Evolutionary conservation across 2,329 filamentous ascomycete species (phyloP).

Genomic region (Chaetoscypha palmicola): DNA sequence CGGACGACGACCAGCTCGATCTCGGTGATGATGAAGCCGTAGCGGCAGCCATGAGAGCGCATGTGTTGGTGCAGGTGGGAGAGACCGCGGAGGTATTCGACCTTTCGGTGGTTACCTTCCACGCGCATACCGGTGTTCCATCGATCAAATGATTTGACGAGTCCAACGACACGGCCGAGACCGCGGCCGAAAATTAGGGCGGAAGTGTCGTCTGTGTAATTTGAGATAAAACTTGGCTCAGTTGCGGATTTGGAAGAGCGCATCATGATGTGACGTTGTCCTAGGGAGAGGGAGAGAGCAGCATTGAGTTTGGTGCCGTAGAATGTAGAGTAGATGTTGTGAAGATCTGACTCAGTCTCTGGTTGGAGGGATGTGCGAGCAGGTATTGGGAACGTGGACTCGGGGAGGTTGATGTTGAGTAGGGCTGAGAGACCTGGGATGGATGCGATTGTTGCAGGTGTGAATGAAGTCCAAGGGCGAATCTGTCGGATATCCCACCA

Average conservation of each 20-base stretch:
- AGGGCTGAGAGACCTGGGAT: slow-evolving; percentile 68
- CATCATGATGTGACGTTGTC: slow-evolving; percentile 48
- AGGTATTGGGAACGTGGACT: slow-evolving; percentile 49
- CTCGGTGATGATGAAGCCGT: slow-evolving; percentile 94
- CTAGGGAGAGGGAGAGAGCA: slow-evolving; percentile 69
- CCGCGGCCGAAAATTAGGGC: slow-evolving; percentile 40
- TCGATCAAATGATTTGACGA: slow-evolving; percentile 87
- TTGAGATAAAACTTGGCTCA: slow-evolving; percentile 39
- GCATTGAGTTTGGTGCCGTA: slow-evolving; percentile 85
- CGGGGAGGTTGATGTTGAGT: slow-evolving; percentile 61
- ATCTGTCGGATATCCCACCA: slow-evolving; percentile 96
- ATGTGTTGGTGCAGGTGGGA: slow-evolving; percentile 83
- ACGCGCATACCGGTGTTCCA: slow-evolving; percentile 95
- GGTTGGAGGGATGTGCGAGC: slow-evolving; percentile 51
- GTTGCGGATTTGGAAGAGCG: slow-evolving; percentile 25
- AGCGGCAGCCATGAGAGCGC: slow-evolving; percentile 88
- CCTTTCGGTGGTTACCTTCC: slow-evolving; percentile 75
- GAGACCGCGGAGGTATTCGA: slow-evolving; percentile 82
- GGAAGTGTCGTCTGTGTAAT: slow-evolving; percentile 45
- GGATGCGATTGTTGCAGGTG: slow-evolving; percentile 59
- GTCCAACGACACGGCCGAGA: slow-evolving; percentile 63
- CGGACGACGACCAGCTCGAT: slow-evolving; percentile 90
- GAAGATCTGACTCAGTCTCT: slow-evolving; percentile 70
- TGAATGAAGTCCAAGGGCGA: slow-evolving; percentile 77
- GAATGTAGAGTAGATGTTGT: slow-evolving; percentile 67